Base-by-base conservation (phyloP, 2,329 filamentous ascomycete genomes). In the Talaromyces sp. region DNA sequence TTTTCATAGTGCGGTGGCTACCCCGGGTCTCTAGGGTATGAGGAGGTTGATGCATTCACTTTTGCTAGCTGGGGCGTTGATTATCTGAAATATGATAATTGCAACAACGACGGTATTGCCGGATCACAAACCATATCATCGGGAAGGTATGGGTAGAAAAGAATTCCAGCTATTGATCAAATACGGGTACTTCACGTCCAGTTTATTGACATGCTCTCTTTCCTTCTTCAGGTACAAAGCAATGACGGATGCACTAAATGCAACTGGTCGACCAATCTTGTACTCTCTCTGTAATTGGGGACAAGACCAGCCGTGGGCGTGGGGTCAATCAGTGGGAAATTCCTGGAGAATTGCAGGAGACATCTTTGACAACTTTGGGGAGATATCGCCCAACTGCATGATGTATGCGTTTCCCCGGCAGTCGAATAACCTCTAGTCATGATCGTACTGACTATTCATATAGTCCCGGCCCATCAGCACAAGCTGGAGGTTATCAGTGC, bases 211-310 rank as follows among this genome's bases (percentile, higher is more conserved):
- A 55, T 57, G 55, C n/a, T 72, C 71, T 2, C 68, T 68, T 22
- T 65, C 54, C 17, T 66, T 68, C 47, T 74, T 71, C 44, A 75
- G 81, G 7, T 84, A 77, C 67, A 64, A 65, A n/a, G 66, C 70
- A 55, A 84, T 84, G 81, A 71, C 77, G 27, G 76, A 82, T 64
- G 78, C 78, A 5, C 72, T 83, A 4, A 64, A 72, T 2, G 75
- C 63, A 2, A 75, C 78, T 49, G 71, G 76, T 49, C 72, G 75
- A 33, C 71, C 74, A 0, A 82, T 83, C n/a, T 68, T 79, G 25
- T 82, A 80, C 68, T 76, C 70, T 42, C 69, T 83, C 39, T 83
- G 81, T 68, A 73, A 78, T 42, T 83, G 81, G 80, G 81, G 81
- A 11, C 68, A 74, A n/a, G 79, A 77, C 51, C 72, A 69, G 44